phyloP scores from a whole-genome alignment of 208 protist species.

The Leptomonas pyrrhocoris region DNA sequence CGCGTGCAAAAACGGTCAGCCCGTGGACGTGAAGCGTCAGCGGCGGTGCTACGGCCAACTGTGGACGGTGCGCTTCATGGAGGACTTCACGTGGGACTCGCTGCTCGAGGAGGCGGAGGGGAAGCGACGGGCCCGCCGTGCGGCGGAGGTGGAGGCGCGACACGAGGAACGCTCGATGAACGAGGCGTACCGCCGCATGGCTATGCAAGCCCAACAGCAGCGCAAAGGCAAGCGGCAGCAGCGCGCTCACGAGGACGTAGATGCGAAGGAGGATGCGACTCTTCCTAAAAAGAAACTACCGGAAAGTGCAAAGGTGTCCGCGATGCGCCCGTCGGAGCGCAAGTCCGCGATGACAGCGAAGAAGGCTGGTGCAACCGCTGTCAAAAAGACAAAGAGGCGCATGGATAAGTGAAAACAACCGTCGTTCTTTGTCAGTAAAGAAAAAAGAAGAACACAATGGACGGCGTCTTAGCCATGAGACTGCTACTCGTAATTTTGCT shows the following conservation, averaged over 20 bases:
- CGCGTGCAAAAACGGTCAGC: conserved; percentile 55
- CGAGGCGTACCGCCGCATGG: conserved; percentile 76
- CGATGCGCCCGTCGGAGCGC: not conserved
- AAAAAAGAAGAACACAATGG: too few species aligned
- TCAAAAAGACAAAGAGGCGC: conserved; percentile 13
- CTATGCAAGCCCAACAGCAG: conserved; percentile 39
- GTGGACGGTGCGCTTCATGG: conserved; percentile 77
- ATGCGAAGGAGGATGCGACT: conserved; percentile 3
- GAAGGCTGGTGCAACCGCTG: not conserved
- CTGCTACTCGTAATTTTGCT: too few species aligned
- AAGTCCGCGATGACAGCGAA: conserved; percentile 1
- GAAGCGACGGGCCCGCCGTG: conserved; percentile 42
- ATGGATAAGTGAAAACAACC: not conserved
- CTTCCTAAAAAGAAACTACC: not conserved
- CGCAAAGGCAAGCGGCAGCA: conserved; percentile 14
- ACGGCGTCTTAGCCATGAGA: too few species aligned
- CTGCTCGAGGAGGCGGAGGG: conserved; percentile 70
- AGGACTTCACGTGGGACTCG: conserved; percentile 64
- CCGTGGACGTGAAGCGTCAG: conserved; percentile 64
- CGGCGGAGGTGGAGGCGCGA: conserved; percentile 54
- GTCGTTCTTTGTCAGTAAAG: too few species aligned
- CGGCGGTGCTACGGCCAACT: conserved; percentile 77
- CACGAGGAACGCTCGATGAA: conserved; percentile 63
- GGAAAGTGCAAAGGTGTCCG: not conserved
- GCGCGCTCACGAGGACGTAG: not conserved